Percentiles rank a stretch among this genome's conserved stretches.
phyloP scores from a whole-genome alignment of 805 yeast genomes.

The Metschnikowia kofuensis region DNA sequence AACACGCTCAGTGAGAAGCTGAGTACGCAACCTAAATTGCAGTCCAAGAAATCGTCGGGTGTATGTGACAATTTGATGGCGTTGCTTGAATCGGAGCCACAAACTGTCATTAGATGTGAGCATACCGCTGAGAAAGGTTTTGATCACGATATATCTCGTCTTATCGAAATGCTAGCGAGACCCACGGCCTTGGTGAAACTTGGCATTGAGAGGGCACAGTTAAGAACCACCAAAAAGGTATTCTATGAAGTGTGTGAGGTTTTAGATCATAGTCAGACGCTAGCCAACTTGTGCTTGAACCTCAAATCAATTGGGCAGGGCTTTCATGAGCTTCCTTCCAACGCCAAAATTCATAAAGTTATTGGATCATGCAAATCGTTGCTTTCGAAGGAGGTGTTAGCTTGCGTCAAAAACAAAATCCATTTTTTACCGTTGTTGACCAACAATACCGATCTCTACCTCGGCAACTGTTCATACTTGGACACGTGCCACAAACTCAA shows the following conservation, averaged over 20 bases:
- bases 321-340: conserved; percentile 16
- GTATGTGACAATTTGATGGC: conserved; percentile 3
- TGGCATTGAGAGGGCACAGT: conserved; percentile 36
- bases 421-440: conserved; percentile 26
- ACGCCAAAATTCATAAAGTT: conserved; percentile 15
- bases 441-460: conserved; percentile 58
- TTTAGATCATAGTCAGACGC: conserved; percentile 26
- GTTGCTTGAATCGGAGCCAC: conserved; percentile 5
- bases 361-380: conserved; percentile 14
- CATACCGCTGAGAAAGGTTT: conserved; percentile 8
- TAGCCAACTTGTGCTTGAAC: conserved; percentile 19
- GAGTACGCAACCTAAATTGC: background rate
- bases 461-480: conserved; percentile 91
- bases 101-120: conserved; percentile 3
- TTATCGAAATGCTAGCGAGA: conserved; percentile 23
- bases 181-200: conserved; percentile 41
- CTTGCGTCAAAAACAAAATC: conserved; percentile 22
- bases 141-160: conserved; percentile 13
- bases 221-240: conserved; percentile 38
- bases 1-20: background rate
- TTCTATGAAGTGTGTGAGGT: conserved; percentile 53
- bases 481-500: conserved; percentile 90
- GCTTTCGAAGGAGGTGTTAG: conserved; percentile 12
- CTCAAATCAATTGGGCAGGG: conserved; percentile 15
- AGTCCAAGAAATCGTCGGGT: background rate